Conservation (phyloP, 2,329 filamentous ascomycete genomes). For the Colletotrichum spaethianum region DNA sequence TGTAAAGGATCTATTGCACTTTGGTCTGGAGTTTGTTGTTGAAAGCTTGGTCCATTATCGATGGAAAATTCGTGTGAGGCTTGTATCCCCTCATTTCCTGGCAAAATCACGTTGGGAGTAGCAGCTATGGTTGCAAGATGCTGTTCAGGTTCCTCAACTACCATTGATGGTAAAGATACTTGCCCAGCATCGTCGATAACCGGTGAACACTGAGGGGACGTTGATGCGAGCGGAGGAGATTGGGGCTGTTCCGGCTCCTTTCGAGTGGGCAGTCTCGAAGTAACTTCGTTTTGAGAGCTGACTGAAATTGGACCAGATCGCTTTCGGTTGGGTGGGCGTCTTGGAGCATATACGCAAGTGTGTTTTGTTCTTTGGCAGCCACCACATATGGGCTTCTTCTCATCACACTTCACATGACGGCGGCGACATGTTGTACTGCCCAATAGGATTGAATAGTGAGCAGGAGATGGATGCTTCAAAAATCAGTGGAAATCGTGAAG, state of each 20-base stretch:
- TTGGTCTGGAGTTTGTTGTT: neutral
- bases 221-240: neutral
- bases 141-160: neutral
- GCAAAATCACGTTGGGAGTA: neutral
- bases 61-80: neutral
- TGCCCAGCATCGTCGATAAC: neutral
- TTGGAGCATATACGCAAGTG: conserved; percentile 12
- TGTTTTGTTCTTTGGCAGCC: conserved; percentile 31
- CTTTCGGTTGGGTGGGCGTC: conserved; percentile 17
- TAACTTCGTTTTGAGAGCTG: neutral
- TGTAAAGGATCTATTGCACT: neutral
- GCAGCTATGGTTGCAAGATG: neutral
- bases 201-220: neutral
- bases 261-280: neutral
- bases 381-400: conserved; percentile 44
- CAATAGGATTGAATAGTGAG: neutral
- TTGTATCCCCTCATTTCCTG: neutral
- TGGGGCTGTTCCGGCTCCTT: neutral
- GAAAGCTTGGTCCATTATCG: neutral
- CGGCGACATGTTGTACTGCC: conserved; percentile 35
- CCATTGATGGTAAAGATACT: neutral
- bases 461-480: neutral
- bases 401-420: conserved; percentile 47
- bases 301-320: neutral
- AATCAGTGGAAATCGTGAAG: neutral